These are phyloP conservation scores for Centella asiatica DNA, from an alignment of 129 eudicot genomes.

Conservation along the genomic window DNA sequence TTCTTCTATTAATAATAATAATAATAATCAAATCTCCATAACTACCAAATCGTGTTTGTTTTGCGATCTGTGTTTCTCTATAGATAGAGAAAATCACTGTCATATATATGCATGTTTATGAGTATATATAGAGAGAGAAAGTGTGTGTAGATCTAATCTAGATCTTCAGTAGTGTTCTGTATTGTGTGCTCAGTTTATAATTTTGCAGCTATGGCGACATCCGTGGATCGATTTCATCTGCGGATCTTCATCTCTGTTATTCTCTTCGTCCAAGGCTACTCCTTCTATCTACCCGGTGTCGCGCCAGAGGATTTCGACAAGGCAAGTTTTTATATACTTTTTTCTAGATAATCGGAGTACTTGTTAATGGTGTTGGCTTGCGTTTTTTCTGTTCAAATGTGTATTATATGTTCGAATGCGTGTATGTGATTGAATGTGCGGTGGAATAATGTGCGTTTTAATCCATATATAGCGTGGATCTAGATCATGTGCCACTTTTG, in stretches of 20 bases:
- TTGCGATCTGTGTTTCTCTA: not conserved
- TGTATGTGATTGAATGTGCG: too few species aligned
- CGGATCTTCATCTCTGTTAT: conserved; percentile 26
- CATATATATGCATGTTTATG: not conserved
- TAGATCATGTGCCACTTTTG: not conserved
- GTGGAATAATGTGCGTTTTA: not conserved
- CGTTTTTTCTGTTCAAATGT: not conserved
- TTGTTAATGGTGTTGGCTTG: too few species aligned
- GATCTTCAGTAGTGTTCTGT: not conserved
- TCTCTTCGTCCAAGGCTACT: conserved; percentile 23
- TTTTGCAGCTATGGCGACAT: not conserved
- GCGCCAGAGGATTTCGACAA: conserved; percentile 59
- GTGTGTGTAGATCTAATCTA: conserved; percentile 1
- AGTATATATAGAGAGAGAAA: not conserved
- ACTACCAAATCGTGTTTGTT: not conserved
- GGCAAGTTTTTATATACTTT: conserved; percentile 14
- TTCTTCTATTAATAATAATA: not conserved
- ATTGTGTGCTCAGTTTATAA: not conserved
- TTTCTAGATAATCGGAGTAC: too few species aligned
- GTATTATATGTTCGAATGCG: not conserved
- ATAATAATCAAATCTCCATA: too few species aligned
- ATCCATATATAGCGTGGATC: not conserved
- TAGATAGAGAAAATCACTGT: not conserved
- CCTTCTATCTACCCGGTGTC: conserved; percentile 65
- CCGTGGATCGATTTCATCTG: not conserved